Base-by-base conservation (phyloP, 306 rosid species). In the Ochetophila trinervis region DNA sequence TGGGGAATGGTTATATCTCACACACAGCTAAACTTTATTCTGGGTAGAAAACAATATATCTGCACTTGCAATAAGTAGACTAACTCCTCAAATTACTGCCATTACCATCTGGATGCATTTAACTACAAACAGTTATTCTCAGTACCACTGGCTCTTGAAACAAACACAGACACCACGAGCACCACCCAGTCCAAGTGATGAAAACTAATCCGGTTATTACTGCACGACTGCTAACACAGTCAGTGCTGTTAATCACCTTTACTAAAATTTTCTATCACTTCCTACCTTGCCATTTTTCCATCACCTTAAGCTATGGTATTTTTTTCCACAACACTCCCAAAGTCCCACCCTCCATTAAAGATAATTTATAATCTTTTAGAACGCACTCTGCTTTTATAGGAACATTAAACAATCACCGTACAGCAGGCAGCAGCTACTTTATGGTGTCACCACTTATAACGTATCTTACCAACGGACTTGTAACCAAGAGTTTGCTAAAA, bases 381-480 rank as follows among this genome's bases (percentile, higher is more conserved):
- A 42, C 44, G 62, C 27, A 18, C 27, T 15, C 17, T 8, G 30
- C 50, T 19, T 5, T 44, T 62, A 37, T n/a, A 30, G 44, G 65
- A 16, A 10, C 1, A 49, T 62, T 63, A 49, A 70, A 66, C 40
- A 23, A 52, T 23, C 34, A 66, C 14, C 71, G 65, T 67, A 18
- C 54, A 66, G 50, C 61, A 16, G 42, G 44, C 44, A 37, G 11
- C 44, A 37, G 44, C 42, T 21, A 49, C 48, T 16, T 21, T 20
- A 7, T 18, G 36, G n/a, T 19, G 30, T 36, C 64, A 60, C 17
- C 47, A n/a, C 35, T 18, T 19, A 35, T 4, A 13, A 20, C 10
- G n/a, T 10, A 21, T 35, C 35, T 48, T 34, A 49, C 40, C 7
- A 32, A 52, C 53, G 22, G 36, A 44, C 47, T 62, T 55, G 51